Base-by-base conservation (phyloP, 805 yeast genomes). In the Spathaspora gorwiae region DNA sequence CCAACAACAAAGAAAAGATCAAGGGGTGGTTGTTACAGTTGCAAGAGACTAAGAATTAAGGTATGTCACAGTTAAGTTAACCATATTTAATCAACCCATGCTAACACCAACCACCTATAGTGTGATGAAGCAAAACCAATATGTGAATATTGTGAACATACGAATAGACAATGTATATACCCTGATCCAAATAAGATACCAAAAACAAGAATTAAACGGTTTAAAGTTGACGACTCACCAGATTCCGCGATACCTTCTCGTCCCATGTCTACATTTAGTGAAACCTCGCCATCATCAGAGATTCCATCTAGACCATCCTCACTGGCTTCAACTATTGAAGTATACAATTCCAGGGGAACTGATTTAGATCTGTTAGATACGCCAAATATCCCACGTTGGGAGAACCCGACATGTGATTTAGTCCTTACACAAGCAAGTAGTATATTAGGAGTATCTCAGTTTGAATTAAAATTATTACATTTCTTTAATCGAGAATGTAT, bases 121-220 rank as follows among this genome's bases (percentile, higher is more conserved):
- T 66, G 71, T 42, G 51, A 62, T 42, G 70, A 64, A 40, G 56
- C 47, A 9, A 55, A 51, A 44, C 71, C 71, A 3, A 31, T 42
- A 8, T 66, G 71, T 48, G 70, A 66, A 36, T 66, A 66, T 47
- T 66, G 71, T 34, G 33, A 33, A 3, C 62, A 63, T 44, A 61
- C 68, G 3, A 48, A 51, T 13, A 47, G 66, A 3, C 40, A 42
- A 2, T 65, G 70, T 42, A 42, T 47, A 2, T 65, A 65, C 40
- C 60, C 57, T 7, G 24, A 19, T 19, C 24, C 15, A 12, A 7
- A 26, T 47, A 14, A 27, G 36, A 41, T 39, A 37, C 6, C 37
- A 26, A 11, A 43, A 19, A 19, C 24, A 19, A 19, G 24, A 19
- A 19, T 19, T 19, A 19, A 19, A 19, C 24, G 24, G 24, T 19